Percentiles rank a stretch among this genome's conserved stretches.
These are phyloP conservation scores for Pluteus cervinus DNA, from an alignment of 768 basidiomycete genomes.

Conservation along the genomic window DNA sequence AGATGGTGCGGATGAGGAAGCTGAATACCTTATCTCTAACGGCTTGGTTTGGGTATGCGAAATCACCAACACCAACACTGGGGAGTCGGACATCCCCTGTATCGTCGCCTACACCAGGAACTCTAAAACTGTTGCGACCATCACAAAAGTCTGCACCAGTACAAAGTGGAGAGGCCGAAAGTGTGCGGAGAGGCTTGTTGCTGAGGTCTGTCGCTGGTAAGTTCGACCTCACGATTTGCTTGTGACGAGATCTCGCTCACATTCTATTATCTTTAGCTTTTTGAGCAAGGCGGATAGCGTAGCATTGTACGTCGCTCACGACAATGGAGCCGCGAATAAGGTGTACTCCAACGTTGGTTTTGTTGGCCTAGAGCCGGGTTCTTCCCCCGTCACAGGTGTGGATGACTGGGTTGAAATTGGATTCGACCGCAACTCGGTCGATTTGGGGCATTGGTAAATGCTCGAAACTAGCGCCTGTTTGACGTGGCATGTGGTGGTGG, in stretches of 20 bases:
- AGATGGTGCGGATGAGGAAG: conserved; percentile 43
- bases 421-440: conserved; percentile 39
- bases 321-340: conserved; percentile 42
- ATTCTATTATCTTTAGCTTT: conserved; percentile 13
- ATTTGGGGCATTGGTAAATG: conserved; percentile 64
- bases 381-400: conserved; percentile 30
- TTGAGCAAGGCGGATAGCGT: conserved; percentile 27
- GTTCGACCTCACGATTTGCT: conserved; percentile 14
- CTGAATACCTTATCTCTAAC: conserved; percentile 38
- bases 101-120: conserved; percentile 67
- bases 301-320: conserved; percentile 61
- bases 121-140: conserved; percentile 47
- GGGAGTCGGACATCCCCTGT: conserved; percentile 42
- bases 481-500: too few species aligned
- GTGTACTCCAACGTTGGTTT: conserved; percentile 70
- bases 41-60: conserved; percentile 57
- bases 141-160: conserved; percentile 70
- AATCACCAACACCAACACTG: conserved; percentile 19
- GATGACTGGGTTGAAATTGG: conserved; percentile 59
- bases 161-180: conserved; percentile 43
- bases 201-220: conserved; percentile 50
- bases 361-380: conserved; percentile 35
- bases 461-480: background rate
- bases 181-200: conserved; percentile 58
- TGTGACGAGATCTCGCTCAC: conserved; percentile 24